Evolutionary conservation across 2,329 filamentous ascomycete species (phyloP), one percentile per base, ranked within the genome.

Genomic region (Talaromyces sp.): DNA sequence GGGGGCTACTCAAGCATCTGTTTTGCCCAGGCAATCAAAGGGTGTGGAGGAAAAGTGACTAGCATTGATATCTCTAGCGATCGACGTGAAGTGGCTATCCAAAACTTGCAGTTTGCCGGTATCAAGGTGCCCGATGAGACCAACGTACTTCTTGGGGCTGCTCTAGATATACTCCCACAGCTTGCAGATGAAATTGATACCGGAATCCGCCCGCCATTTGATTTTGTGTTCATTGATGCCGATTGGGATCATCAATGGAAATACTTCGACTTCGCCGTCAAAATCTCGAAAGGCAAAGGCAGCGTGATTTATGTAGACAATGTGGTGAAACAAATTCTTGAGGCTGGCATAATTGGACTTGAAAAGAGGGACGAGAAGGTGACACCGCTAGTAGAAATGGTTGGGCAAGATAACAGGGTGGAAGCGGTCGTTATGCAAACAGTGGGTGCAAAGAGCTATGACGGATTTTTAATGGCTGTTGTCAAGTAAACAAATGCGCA

Each of bases 1-100:
- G 82, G 82, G 12, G 83, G 78, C 8, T 85, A 83, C 68, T 79
- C 77, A 1, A 77, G 79, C 14, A 81, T 84, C 58, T 85, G 80
- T 75, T 74, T 85, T 54, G 81, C 81, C 2, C 68, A 50, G 14
- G 54, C 41, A 14, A 17, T 52, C 12, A 56, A 60, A 9, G 56
- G 24, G 14, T 19, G 32, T 17, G n/a, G 57, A 1, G 65, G 68
- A 21, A 67, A 75, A 19, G 76, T 85, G 17, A 83, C 79, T 0
- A 83, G 75, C 53, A 74, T 85, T 54, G 83, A 85, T 65, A 74
- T 81, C 38, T 67, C 82, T 60, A 65, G 73, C 0, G 72, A 79
- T 26, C 75, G 81, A 58, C 77, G 76, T 0, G 70, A 77, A 0
- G 77, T 84, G 1, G 80, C 82, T 0, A 67, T 75, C 0, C 70